Conservation (phyloP, 805 yeast genomes). For the Candida nonsorbophila region DNA sequence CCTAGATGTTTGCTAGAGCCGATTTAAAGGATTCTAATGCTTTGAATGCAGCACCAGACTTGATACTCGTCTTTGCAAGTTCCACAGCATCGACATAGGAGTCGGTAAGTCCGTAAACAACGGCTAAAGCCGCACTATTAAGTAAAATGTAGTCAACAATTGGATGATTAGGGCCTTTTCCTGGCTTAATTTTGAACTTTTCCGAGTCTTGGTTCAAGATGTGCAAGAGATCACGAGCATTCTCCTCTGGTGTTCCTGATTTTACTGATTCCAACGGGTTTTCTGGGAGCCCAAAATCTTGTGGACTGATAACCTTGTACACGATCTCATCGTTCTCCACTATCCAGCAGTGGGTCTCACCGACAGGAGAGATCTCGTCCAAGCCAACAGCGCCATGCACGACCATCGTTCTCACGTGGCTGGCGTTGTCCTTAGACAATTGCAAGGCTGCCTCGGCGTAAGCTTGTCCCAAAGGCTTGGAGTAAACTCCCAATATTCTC, state of each 20-base stretch:
- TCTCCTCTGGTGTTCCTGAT: conserved; percentile 84
- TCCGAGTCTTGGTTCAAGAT: conserved; percentile 41
- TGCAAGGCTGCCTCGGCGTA: conserved; percentile 77
- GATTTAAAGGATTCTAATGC: conserved; percentile 52
- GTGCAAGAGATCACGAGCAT: conserved; percentile 55
- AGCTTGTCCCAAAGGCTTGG: conserved; percentile 70
- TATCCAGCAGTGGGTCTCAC: conserved; percentile 76
- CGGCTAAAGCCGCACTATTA: conserved; percentile 85
- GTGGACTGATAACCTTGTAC: conserved; percentile 51
- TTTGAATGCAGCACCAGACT: conserved; percentile 57
- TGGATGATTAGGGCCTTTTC: conserved; percentile 40
- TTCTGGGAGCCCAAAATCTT: conserved; percentile 75
- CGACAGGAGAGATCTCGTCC: conserved; percentile 92
- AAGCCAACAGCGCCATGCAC: conserved; percentile 92
- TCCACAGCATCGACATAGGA: conserved; percentile 76
- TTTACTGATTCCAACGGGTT: conserved; percentile 64
- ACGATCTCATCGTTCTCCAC: conserved; percentile 43
- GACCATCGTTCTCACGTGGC: conserved; percentile 61
- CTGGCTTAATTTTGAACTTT: conserved; percentile 38
- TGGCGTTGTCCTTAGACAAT: conserved; percentile 47
- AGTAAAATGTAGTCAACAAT: conserved; percentile 84
- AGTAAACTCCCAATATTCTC: conserved; percentile 85
- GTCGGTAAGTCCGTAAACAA: conserved; percentile 61
- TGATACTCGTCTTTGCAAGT: conserved; percentile 64
- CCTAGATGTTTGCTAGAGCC: conserved; percentile 10